phyloP scores from a whole-genome alignment of 2,329 filamentous ascomycete genomes.

The Cadophora malorum region DNA sequence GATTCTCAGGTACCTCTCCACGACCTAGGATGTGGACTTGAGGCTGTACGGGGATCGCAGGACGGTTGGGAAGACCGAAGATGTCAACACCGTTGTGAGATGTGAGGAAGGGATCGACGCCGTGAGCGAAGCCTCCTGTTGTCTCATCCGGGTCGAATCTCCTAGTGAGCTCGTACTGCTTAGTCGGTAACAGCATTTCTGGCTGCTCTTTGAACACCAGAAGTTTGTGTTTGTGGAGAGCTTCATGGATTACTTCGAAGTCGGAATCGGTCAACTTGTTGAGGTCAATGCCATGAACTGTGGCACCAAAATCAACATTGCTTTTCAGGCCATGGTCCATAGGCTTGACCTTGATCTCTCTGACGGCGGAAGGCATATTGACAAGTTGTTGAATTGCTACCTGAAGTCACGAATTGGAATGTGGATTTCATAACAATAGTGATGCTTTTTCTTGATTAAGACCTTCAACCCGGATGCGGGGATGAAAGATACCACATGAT shows the following conservation, averaged over 20 bases:
- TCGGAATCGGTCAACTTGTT: slow-evolving; percentile 47
- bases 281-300: slow-evolving; percentile 47
- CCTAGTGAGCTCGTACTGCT: slow-evolving; percentile 47
- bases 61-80: slow-evolving; percentile 45
- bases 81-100: slow-evolving; percentile 47
- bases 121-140: slow-evolving; percentile 49
- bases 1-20: slow-evolving; percentile 44
- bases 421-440: background rate
- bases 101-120: slow-evolving; percentile 46
- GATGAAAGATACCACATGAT: background rate
- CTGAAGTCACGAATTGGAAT: slow-evolving; percentile 7
- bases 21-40: slow-evolving; percentile 49
- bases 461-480: background rate
- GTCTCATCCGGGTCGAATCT: slow-evolving; percentile 46
- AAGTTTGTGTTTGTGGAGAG: slow-evolving; percentile 47
- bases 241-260: slow-evolving; percentile 45
- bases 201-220: slow-evolving; percentile 49
- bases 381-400: background rate
- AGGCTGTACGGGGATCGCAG: slow-evolving; percentile 47
- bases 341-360: slow-evolving; percentile 41
- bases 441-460: background rate
- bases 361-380: slow-evolving; percentile 40
- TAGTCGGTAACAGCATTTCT: slow-evolving; percentile 45
- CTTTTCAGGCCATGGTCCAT: slow-evolving; percentile 40
- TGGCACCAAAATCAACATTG: slow-evolving; percentile 47